These are phyloP conservation scores for Phytophthora pisi DNA, from an alignment of 352 stramenopile species.

Conservation along the genomic window DNA sequence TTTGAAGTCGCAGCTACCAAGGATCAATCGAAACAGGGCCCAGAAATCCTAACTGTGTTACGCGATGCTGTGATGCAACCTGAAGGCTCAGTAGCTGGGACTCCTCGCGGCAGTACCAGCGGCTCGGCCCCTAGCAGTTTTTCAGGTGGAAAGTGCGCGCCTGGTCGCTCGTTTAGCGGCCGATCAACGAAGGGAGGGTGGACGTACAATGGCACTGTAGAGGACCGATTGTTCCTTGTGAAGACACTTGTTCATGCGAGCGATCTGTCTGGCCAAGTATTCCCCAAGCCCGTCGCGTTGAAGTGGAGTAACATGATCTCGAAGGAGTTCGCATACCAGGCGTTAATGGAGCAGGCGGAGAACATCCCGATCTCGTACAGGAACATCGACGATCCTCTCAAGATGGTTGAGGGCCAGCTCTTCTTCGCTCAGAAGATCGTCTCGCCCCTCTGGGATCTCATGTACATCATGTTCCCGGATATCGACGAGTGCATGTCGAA, in stretches of 20 bases:
- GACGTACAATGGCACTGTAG: conserved; percentile 65
- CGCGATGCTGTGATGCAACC: conserved; percentile 71
- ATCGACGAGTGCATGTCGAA: conserved; percentile 72
- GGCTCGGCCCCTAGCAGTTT: conserved; percentile 32
- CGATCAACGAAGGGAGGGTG: conserved; percentile 49
- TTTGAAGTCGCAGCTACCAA: conserved; percentile 25
- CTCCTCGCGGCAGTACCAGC: conserved; percentile 33
- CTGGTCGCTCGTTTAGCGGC: conserved; percentile 30
- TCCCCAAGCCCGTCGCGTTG: conserved; percentile 85
- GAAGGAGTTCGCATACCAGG: conserved; percentile 90
- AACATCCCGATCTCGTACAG: conserved; percentile 83
- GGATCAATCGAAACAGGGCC: conserved; percentile 30
- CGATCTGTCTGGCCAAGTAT: conserved; percentile 87
- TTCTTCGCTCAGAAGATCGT: conserved; percentile 90
- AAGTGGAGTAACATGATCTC: conserved; percentile 93
- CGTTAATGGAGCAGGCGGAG: conserved; percentile 79
- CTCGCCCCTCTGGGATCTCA: conserved; percentile 73
- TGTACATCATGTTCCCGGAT: conserved; percentile 80
- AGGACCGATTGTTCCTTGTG: conserved; percentile 87
- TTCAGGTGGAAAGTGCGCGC: conserved; percentile 15
- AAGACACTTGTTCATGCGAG: conserved; percentile 87
- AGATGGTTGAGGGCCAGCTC: conserved; percentile 88
- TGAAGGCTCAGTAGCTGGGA: conserved; percentile 42
- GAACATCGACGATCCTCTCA: conserved; percentile 78
- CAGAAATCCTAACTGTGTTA: conserved; percentile 49